phyloP scores from a whole-genome alignment of 1,284 basidiomycete genomes.

The Austroboletus niveus region DNA sequence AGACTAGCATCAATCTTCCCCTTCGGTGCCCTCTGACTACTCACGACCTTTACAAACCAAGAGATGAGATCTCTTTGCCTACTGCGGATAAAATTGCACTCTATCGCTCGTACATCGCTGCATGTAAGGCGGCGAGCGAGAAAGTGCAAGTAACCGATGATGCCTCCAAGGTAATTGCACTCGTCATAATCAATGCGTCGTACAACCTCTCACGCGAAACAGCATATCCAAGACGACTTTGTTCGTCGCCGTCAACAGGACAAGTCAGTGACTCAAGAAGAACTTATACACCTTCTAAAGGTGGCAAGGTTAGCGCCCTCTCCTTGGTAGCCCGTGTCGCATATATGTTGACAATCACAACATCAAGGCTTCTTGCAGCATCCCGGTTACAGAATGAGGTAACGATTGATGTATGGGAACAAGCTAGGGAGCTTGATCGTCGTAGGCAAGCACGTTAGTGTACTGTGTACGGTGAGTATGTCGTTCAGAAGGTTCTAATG shows the following conservation, averaged over 20 bases:
- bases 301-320: conserved; percentile 53
- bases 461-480: neutral
- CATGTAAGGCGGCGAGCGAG: conserved; percentile 45
- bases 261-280: conserved; percentile 49
- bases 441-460: conserved; percentile 18
- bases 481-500: neutral
- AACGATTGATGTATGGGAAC: conserved; percentile 46
- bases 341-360: conserved; percentile 30
- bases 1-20: conserved; percentile 58
- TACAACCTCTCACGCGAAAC: conserved; percentile 1
- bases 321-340: neutral
- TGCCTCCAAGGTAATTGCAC: conserved; percentile 49
- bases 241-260: conserved; percentile 55
- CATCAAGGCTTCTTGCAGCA: conserved; percentile 46
- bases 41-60: conserved; percentile 47
- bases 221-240: conserved; percentile 77
- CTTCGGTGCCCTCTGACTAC: conserved; percentile 32
- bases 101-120: conserved; percentile 56
- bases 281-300: conserved; percentile 62
- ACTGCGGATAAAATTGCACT: conserved; percentile 42
- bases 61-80: conserved; percentile 44
- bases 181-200: neutral
- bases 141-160: conserved; percentile 50
- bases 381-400: conserved; percentile 47
- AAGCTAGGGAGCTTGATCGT: conserved; percentile 43